Base-by-base conservation (phyloP, 345 rosid genomes). In the Streptanthus diversifolius region DNA sequence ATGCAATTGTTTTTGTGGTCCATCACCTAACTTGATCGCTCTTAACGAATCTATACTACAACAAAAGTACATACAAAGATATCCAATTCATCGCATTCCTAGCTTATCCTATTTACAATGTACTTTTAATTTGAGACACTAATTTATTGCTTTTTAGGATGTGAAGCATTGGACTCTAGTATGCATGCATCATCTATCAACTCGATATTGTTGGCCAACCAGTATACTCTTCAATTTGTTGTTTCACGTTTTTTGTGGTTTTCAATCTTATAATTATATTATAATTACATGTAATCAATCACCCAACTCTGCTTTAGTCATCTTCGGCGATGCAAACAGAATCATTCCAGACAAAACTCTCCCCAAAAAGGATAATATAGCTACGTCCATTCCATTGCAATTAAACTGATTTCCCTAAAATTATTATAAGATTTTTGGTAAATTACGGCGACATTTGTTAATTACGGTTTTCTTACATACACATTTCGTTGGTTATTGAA, bases 1-100 rank as follows among this genome's bases (percentile, higher is more conserved):
- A 40, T 61, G 35, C 13, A 14, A 22, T 14, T 61, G 44, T 63
- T 29, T 36, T 53, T 52, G 71, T 66, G 71, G 60, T 66, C 71
- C 47, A 33, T 33, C 55, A 17, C 19, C 40, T 29, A 64, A 33
- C 69, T 49, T 52, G 32, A 51, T 30, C 55, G 30, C 18, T 12
- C 19, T 24, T 15, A 37, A 15, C 71, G 71, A 52, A 52, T 37
- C 48, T 37, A 37, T 37, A 37, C 61, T 36, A 15, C 22, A 66
- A 37, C 49, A 52, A 52, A 67, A 13, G 22, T 52, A 37, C 25
- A 37, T 24, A 24, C 61, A 66, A 66, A 66, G 18, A 52, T 24
- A 39, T 40, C 63, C 62, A 37, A 29, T 55, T 55, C 32, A 17
- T 29, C 19, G 10, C 7, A 54, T 54, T 5, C 59, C 44, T 41